Evolutionary conservation across 192 early-diverging fungal genomes (phyloP).

Genomic region (Martensiomyces pterosporus): DNA sequence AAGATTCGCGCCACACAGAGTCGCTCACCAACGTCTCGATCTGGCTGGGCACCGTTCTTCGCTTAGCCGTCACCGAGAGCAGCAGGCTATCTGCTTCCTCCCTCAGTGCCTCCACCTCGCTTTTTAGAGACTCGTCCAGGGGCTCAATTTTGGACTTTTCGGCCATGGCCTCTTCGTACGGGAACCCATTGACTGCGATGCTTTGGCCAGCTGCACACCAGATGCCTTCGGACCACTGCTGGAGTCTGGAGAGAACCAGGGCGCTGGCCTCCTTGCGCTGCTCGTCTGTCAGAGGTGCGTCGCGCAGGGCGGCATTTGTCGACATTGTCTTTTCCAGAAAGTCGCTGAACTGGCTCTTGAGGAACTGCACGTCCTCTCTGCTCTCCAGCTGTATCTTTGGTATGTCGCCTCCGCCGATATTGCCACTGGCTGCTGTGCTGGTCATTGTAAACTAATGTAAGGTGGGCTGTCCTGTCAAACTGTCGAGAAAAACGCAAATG

Average conservation of each 20-base stretch:
- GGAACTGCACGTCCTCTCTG: constrained; percentile 42
- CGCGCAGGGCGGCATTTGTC: constrained; percentile 30
- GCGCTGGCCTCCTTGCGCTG: constrained; percentile 28
- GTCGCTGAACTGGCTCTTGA: constrained; percentile 27
- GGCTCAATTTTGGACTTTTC: constrained; percentile 36
- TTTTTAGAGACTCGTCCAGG: constrained; percentile 31
- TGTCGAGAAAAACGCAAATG: no score
- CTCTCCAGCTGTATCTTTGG: constrained; percentile 51
- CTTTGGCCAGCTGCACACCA: constrained; percentile 36
- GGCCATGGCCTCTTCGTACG: constrained; percentile 36
- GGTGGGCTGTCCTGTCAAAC: no score
- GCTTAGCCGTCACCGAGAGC: constrained; percentile 25
- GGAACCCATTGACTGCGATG: constrained; percentile 43
- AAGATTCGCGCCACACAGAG: constrained; percentile 30
- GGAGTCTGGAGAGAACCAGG: constrained; percentile 12
- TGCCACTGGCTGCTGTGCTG: background rate
- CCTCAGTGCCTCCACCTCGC: constrained; percentile 30
- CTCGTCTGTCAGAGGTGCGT: constrained; percentile 17
- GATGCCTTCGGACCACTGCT: constrained; percentile 28
- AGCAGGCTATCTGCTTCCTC: constrained; percentile 36
- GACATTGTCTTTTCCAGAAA: constrained; percentile 21
- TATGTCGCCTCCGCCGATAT: constrained; percentile 15
- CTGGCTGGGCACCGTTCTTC: constrained; percentile 38
- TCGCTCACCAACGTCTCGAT: constrained; percentile 34
- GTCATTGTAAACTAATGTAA: no score